Percentiles rank a stretch among this genome's conserved stretches.
Conservation (phyloP, 176 grass and related monocot genomes). For the Aechmea fasciata region DNA sequence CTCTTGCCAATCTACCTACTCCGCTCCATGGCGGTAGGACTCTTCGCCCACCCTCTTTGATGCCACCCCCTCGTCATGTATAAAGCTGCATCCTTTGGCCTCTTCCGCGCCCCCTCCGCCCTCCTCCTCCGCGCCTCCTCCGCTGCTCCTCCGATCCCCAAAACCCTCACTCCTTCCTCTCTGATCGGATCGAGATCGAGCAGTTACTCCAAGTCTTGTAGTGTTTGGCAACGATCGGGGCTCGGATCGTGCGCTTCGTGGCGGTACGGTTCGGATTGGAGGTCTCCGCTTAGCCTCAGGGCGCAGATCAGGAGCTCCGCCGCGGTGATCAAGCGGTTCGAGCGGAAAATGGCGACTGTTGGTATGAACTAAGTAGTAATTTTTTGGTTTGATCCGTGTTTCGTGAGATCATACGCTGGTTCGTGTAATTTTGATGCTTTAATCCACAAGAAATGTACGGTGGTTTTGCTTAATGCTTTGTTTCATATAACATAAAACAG, state of each 20-base stretch:
- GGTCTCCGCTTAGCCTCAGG: slow-evolving; percentile 7
- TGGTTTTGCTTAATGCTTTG: background rate
- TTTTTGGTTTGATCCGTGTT: background rate
- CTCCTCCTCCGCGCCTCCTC: slow-evolving; percentile 43
- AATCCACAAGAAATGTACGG: background rate
- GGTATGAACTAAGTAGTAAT: slow-evolving; percentile 22
- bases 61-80: slow-evolving; percentile 33
- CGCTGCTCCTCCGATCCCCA: background rate
- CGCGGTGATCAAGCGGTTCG: slow-evolving; percentile 33
- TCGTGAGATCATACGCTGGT: background rate
- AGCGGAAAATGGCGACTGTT: slow-evolving; percentile 62
- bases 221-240: slow-evolving; percentile 4
- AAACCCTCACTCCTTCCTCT: slow-evolving; percentile 7
- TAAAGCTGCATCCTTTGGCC: slow-evolving; percentile 48
- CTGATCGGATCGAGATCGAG: slow-evolving; percentile 14
- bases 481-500: too few species aligned
- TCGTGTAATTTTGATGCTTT: background rate
- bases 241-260: background rate
- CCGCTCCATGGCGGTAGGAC: background rate
- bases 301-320: slow-evolving; percentile 37
- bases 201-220: slow-evolving; percentile 20
- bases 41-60: too few species aligned
- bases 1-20: background rate
- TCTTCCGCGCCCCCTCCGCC: slow-evolving; percentile 30
- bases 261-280: slow-evolving; percentile 7